A percentile compares a stretch with the other conserved stretches of the same genome.
Evolutionary conservation across 352 stramenopile species (phyloP).

Genomic region (Pythium aristosporum): DNA sequence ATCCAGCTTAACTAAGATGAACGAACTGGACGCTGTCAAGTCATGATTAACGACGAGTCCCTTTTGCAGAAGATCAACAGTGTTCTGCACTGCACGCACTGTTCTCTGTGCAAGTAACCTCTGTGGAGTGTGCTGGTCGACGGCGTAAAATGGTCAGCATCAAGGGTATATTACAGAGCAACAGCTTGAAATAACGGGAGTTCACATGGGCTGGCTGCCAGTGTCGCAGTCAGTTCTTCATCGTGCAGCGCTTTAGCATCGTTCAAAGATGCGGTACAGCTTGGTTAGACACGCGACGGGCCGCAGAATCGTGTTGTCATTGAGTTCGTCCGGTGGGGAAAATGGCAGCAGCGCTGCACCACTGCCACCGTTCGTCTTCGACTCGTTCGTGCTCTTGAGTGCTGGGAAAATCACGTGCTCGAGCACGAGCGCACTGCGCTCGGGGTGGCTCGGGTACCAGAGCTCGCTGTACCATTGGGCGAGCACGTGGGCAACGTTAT

Average conservation of each 20-base stretch:
- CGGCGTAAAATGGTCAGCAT: too few relatives aligned
- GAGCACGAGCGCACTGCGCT: constrained; percentile 74
- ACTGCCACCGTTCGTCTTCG: not conserved
- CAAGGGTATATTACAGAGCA: not conserved
- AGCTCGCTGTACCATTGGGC: constrained; percentile 92
- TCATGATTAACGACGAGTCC: too few relatives aligned
- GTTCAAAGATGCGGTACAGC: constrained; percentile 99
- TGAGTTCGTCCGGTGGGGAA: constrained; percentile 71
- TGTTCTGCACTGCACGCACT: too few relatives aligned
- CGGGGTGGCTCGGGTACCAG: constrained; percentile 54
- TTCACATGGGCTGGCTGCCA: too few relatives aligned
- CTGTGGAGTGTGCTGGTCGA: too few relatives aligned
- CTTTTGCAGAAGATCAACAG: too few relatives aligned
- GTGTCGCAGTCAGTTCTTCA: not conserved
- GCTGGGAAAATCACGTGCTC: constrained; percentile 94
- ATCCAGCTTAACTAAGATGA: too few relatives aligned
- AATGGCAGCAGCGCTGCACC: constrained; percentile 28
- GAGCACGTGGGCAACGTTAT: constrained; percentile 91
- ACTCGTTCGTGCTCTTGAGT: constrained; percentile 52
- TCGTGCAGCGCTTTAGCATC: constrained; percentile 69
- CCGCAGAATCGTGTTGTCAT: constrained; percentile 75
- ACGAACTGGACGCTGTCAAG: too few relatives aligned
- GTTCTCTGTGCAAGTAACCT: too few relatives aligned
- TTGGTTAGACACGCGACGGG: constrained; percentile 93
- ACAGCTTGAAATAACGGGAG: too few relatives aligned